A percentile compares a stretch with the other conserved stretches of the same genome.
These are phyloP conservation scores for sweet orange (Citrus sinensis) DNA, from an alignment of 345 rosid species.

Conservation along the genomic window DNA sequence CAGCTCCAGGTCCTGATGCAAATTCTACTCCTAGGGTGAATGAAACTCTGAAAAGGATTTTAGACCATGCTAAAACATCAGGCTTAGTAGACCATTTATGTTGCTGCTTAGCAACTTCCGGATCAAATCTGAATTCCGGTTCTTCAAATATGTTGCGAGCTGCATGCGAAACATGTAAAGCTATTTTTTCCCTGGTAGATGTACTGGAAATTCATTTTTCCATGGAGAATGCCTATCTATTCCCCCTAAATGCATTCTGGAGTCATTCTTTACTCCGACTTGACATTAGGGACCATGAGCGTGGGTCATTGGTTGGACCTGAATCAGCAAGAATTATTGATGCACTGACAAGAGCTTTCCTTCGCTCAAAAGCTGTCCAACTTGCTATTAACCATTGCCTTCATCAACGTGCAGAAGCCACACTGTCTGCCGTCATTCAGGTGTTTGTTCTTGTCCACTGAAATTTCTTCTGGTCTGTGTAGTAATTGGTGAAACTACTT, in stretches of 20 bases:
- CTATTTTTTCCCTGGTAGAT: slow-evolving; percentile 73
- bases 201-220: slow-evolving; percentile 52
- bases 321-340: slow-evolving; percentile 66
- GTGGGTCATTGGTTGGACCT: slow-evolving; percentile 46
- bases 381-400: slow-evolving; percentile 72
- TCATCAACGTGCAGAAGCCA: slow-evolving; percentile 72
- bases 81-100: slow-evolving; percentile 77
- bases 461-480: neutral
- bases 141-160: slow-evolving; percentile 73
- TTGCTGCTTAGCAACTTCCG: slow-evolving; percentile 77
- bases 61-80: slow-evolving; percentile 77
- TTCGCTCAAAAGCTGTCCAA: slow-evolving; percentile 79
- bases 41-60: slow-evolving; percentile 51
- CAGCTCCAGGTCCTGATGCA: slow-evolving; percentile 37
- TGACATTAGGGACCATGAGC: slow-evolving; percentile 59
- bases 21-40: slow-evolving; percentile 35
- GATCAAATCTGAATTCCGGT: slow-evolving; percentile 71
- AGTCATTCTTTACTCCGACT: slow-evolving; percentile 47
- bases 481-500: slow-evolving; percentile 9
- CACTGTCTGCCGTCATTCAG: slow-evolving; percentile 67
- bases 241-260: slow-evolving; percentile 67
- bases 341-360: slow-evolving; percentile 65
- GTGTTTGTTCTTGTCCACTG: slow-evolving; percentile 32
- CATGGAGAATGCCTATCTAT: slow-evolving; percentile 43
- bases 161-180: slow-evolving; percentile 80